A percentile compares a stretch with the other conserved stretches of the same genome.
These are phyloP conservation scores for Chytriomyces sp. DNA, from an alignment of 192 early-diverging fungal species.

Conservation along the genomic window DNA sequence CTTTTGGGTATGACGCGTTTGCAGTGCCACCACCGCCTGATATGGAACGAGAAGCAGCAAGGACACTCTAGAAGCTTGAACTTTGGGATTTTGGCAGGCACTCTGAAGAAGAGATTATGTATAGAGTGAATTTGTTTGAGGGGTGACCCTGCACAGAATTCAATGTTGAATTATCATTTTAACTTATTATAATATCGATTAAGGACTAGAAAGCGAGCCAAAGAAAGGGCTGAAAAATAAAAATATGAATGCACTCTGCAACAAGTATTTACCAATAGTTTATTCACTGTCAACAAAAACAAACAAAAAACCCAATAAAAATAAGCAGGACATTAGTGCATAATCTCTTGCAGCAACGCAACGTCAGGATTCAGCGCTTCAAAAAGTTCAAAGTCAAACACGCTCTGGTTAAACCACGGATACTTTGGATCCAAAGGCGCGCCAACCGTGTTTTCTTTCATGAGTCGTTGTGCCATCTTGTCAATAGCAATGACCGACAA, in stretches of 20 bases:
- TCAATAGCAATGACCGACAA: conserved; percentile 86
- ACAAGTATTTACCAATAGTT: neutral
- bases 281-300: neutral
- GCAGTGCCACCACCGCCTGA: neutral
- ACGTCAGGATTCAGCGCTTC: conserved; percentile 60
- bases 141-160: neutral
- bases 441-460: conserved; percentile 39
- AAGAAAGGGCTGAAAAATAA: neutral
- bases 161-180: neutral
- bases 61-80: neutral
- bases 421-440: conserved; percentile 29
- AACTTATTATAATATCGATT: neutral
- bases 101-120: neutral
- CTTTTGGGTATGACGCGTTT: neutral
- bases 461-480: conserved; percentile 44
- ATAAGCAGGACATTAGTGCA: conserved; percentile 25
- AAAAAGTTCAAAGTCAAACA: conserved; percentile 58
- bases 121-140: neutral
- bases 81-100: neutral
- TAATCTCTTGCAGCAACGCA: conserved; percentile 53
- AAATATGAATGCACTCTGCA: neutral
- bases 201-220: neutral
- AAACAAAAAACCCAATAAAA: neutral
- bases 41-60: neutral
- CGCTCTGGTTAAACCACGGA: conserved; percentile 47